Conservation (phyloP, 129 eudicot species). For the Helichrysum umbraculigerum region DNA sequence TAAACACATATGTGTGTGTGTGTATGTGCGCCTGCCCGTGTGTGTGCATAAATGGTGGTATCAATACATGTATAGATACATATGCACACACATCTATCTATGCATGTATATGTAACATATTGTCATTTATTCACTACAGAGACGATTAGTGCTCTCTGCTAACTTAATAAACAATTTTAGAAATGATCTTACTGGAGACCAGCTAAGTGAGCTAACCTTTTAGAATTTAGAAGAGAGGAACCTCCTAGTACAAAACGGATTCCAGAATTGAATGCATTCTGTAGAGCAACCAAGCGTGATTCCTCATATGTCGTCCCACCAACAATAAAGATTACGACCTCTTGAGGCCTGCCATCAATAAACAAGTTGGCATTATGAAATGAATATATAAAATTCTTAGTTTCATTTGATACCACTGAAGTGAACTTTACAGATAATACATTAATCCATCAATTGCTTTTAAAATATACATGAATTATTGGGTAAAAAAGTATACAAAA, state of each 20-base stretch:
- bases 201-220: constrained; percentile 48
- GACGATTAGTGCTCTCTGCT: background rate
- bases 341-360: constrained; percentile 74
- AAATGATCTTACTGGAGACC: background rate
- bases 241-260: constrained; percentile 94
- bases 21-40: background rate
- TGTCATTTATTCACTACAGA: background rate
- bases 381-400: background rate
- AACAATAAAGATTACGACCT: constrained; percentile 83
- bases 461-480: background rate
- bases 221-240: constrained; percentile 80
- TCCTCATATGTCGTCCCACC: constrained; percentile 98
- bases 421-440: background rate
- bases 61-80: background rate
- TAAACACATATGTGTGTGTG: background rate
- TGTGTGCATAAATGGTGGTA: background rate
- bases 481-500: background rate
- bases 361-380: constrained; percentile 3
- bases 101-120: background rate
- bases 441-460: background rate
- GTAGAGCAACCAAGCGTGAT: constrained; percentile 81
- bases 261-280: constrained; percentile 76
- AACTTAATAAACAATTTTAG: background rate
- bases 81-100: no score
- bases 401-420: background rate